Percentiles rank a stretch among this genome's conserved stretches.
phyloP scores from a whole-genome alignment of 495 filamentous ascomycete genomes.

The Xylaria curta region DNA sequence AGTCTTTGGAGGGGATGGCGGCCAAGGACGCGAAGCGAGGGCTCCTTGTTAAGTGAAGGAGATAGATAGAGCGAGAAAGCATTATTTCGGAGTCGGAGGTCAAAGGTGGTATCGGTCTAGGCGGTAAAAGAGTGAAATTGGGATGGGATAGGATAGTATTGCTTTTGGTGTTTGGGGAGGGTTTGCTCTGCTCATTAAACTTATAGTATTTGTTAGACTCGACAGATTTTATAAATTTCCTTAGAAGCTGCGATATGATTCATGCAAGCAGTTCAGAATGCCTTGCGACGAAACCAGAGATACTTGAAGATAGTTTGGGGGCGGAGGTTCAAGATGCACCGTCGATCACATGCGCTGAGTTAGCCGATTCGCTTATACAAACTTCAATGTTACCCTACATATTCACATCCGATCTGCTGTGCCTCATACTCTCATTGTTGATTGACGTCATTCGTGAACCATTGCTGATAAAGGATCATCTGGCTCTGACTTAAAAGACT shows the following conservation, averaged over 20 bases:
- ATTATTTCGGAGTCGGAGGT: conserved; percentile 20
- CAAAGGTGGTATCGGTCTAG: conserved; percentile 8
- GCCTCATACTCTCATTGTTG: background rate
- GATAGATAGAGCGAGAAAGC: background rate
- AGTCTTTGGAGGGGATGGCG: conserved; percentile 51
- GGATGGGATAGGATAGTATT: conserved; percentile 8
- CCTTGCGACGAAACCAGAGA: background rate
- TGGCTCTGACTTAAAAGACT: background rate
- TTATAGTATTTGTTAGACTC: conserved; percentile 12
- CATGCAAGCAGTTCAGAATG: background rate
- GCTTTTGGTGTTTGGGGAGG: background rate
- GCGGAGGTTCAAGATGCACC: background rate
- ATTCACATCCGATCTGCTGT: background rate
- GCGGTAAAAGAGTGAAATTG: background rate
- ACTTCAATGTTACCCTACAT: background rate
- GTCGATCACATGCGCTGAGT: background rate
- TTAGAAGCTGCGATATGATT: background rate
- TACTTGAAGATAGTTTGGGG: background rate
- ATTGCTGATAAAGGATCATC: background rate
- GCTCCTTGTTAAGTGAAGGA: conserved; percentile 31
- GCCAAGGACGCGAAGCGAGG: conserved; percentile 64
- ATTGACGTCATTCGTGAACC: background rate
- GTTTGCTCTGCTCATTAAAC: conserved; percentile 9
- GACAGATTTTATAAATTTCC: conserved; percentile 5
- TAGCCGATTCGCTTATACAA: background rate